Conservation (phyloP, 2,329 filamentous ascomycete genomes). For the Pyricularia pennisetigena region DNA sequence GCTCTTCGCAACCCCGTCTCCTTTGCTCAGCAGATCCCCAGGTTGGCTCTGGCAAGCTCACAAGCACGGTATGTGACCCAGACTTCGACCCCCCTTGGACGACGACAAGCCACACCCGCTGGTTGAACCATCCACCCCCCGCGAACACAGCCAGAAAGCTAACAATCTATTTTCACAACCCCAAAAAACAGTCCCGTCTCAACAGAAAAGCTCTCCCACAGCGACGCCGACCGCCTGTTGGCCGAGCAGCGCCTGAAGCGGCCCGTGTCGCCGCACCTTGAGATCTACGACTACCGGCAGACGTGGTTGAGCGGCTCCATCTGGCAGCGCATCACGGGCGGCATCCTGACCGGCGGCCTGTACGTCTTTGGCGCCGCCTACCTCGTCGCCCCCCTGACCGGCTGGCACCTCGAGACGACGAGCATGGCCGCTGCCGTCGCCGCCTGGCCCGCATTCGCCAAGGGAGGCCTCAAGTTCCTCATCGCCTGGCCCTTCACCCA, state of each 20-base stretch:
- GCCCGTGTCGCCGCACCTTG: slow-evolving; percentile 75
- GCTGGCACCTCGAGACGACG: slow-evolving; percentile 49
- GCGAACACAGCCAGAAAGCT: background rate
- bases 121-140: background rate
- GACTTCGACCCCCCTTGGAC: background rate
- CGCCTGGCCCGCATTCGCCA: slow-evolving; percentile 46
- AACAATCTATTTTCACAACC: background rate
- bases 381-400: slow-evolving; percentile 67
- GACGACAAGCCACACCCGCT: background rate
- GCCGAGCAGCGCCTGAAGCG: slow-evolving; percentile 70
- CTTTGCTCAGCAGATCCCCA: slow-evolving; percentile 35
- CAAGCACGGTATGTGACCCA: background rate
- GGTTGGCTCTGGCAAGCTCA: slow-evolving; percentile 19
- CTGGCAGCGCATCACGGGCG: slow-evolving; percentile 78
- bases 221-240: slow-evolving; percentile 56
- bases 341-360: slow-evolving; percentile 58
- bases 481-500: slow-evolving; percentile 50
- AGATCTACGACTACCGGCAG: slow-evolving; percentile 79
- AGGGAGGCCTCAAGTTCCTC: slow-evolving; percentile 45
- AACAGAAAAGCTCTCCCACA: slow-evolving; percentile 45
- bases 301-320: slow-evolving; percentile 68
- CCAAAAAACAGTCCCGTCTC: slow-evolving; percentile 33
- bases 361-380: slow-evolving; percentile 78
- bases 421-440: slow-evolving; percentile 52
- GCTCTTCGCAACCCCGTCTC: slow-evolving; percentile 18